Evolutionary conservation across 129 eudicot species (phyloP).

Genomic region (Kitagawia praeruptora): DNA sequence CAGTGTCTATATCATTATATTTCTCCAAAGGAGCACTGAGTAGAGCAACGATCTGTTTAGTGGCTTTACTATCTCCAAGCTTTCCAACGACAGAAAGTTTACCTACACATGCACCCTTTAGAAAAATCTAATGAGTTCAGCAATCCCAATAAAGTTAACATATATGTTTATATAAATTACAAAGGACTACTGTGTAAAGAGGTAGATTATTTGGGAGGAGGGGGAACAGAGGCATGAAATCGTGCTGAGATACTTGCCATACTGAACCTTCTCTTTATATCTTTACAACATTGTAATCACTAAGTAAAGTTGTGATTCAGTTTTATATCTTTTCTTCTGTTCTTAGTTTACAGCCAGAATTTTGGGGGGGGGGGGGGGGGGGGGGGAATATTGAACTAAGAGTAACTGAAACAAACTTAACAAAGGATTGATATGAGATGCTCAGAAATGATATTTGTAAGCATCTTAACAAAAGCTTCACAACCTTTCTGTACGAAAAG

Average conservation of each 20-base stretch:
- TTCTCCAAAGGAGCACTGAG: constrained; percentile 97
- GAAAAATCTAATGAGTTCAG: constrained; percentile 12
- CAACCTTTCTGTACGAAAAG: neutral
- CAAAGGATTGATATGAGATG: neutral
- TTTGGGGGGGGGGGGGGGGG: neutral
- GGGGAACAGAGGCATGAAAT: neutral
- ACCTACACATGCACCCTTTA: constrained; percentile 88
- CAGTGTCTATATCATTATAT: constrained; percentile 85
- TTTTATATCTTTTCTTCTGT: neutral
- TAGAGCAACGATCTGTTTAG: constrained; percentile 89
- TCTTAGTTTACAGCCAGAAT: neutral
- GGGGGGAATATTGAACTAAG: neutral
- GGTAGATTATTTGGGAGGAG: neutral
- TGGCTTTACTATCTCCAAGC: constrained; percentile 71
- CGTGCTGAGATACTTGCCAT: neutral
- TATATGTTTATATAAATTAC: neutral
- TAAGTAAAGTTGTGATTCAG: neutral
- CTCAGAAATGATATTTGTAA: neutral
- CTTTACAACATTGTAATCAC: neutral
- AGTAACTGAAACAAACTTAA: neutral
- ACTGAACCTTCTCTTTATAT: neutral
- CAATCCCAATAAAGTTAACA: constrained; percentile 1
- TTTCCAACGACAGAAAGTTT: constrained; percentile 80
- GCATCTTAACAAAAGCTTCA: neutral
- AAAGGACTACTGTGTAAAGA: neutral